A percentile compares a stretch with the other conserved stretches of the same genome.
phyloP scores from a whole-genome alignment of 2,329 filamentous ascomycete species.

The Beauveria bassiana region DNA sequence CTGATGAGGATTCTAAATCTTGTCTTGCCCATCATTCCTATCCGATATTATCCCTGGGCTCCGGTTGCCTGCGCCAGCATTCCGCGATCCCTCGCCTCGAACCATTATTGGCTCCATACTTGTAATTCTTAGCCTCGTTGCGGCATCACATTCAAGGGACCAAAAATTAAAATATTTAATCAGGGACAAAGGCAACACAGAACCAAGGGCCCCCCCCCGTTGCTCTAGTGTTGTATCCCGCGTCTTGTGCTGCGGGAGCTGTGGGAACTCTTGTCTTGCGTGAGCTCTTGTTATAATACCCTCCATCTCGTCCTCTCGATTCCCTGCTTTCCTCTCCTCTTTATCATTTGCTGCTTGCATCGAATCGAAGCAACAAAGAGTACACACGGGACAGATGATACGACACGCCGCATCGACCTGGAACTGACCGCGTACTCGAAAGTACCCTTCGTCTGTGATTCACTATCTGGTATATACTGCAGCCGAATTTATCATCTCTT shows the following conservation, averaged over 20 bases:
- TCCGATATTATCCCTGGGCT: slow-evolving; percentile 13
- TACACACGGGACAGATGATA: not conserved
- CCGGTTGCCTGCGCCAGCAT: slow-evolving; percentile 8
- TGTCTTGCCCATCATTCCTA: slow-evolving; percentile 32
- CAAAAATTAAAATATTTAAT: not conserved
- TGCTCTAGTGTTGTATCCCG: not conserved
- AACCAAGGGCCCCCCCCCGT: not conserved
- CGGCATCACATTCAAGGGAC: not conserved
- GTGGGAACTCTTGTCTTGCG: slow-evolving; percentile 3
- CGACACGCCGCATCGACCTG: not conserved
- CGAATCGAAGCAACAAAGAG: not conserved
- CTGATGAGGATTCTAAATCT: slow-evolving; percentile 2
- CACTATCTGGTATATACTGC: slow-evolving; percentile 8
- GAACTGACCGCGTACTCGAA: not conserved
- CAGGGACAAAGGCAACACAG: not conserved
- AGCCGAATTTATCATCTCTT: slow-evolving; percentile 7
- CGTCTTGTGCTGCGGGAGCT: not conserved
- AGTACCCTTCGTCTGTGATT: not conserved
- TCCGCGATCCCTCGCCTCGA: slow-evolving; percentile 1
- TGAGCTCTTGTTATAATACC: slow-evolving; percentile 6
- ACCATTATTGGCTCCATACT: not conserved
- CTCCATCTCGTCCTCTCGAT: not conserved
- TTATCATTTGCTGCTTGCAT: slow-evolving; percentile 1
- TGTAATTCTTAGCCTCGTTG: not conserved
- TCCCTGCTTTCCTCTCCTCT: not conserved